Percentiles rank a stretch among this genome's conserved stretches.
phyloP scores from a whole-genome alignment of 1,284 basidiomycete genomes.

The Cutaneotrichosporon sp. region DNA sequence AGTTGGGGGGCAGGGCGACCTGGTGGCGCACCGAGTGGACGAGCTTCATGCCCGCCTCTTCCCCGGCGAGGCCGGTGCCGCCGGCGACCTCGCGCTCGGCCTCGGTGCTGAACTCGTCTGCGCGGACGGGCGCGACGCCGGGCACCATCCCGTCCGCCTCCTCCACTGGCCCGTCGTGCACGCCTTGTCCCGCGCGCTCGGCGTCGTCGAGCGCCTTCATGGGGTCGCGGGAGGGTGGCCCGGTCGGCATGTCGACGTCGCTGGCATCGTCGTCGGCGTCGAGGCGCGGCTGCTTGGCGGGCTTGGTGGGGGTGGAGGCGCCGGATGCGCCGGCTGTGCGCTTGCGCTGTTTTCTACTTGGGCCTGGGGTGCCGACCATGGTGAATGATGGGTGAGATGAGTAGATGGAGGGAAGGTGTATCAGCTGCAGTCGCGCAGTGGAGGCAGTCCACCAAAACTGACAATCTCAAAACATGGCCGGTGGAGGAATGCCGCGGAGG shows the following conservation, averaged over 20 bases:
- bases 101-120: conserved; percentile 87
- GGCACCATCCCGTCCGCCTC: conserved; percentile 36
- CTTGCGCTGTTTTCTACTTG: conserved; percentile 15
- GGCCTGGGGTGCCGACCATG: conserved; percentile 12
- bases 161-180: conserved; percentile 22
- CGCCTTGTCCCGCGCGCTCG: conserved; percentile 14
- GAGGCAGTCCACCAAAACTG: not conserved
- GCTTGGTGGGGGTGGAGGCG: not conserved
- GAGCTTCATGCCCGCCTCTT: conserved; percentile 54
- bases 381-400: no score
- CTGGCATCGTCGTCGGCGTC: conserved; percentile 10
- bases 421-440: not conserved
- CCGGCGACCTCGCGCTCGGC: conserved; percentile 84
- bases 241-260: conserved; percentile 15
- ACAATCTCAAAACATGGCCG: conserved; percentile 5
- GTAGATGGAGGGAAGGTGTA: not conserved
- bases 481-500: conserved; percentile 7
- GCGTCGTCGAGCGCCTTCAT: conserved; percentile 7
- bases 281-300: conserved; percentile 15
- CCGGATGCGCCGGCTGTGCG: conserved; percentile 12
- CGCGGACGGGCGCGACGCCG: conserved; percentile 68
- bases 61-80: conserved; percentile 71
- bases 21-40: conserved; percentile 53
- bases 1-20: conserved; percentile 90
- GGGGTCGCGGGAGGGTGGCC: conserved; percentile 7